Evolutionary conservation across 2,329 filamentous ascomycete species (phyloP).

Genomic region (Dactylellina haptotyla): DNA sequence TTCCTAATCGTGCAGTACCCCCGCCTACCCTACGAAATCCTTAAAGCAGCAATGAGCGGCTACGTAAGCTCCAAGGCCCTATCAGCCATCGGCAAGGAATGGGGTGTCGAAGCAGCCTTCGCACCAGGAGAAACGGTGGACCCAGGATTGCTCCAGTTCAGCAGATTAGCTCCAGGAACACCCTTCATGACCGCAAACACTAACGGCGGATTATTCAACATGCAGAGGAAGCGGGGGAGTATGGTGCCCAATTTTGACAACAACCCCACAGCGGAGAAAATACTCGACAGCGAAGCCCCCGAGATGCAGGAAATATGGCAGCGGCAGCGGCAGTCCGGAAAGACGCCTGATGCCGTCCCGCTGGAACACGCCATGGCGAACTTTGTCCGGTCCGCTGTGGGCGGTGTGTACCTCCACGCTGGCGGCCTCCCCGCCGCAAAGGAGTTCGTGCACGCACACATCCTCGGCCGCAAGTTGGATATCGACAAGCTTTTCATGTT

Average conservation of each 20-base stretch:
- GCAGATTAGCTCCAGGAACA: slow-evolving; percentile 52
- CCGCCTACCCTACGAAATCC: slow-evolving; percentile 85
- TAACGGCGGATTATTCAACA: slow-evolving; percentile 31
- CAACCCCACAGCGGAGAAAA: slow-evolving; percentile 31
- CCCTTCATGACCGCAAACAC: slow-evolving; percentile 24
- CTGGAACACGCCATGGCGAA: slow-evolving; percentile 70
- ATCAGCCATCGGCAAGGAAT: slow-evolving; percentile 78
- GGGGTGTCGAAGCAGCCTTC: slow-evolving; percentile 90
- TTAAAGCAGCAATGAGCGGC: slow-evolving; percentile 85
- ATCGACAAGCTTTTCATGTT: slow-evolving; percentile 84
- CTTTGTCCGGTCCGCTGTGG: slow-evolving; percentile 84
- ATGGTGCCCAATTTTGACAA: slow-evolving; percentile 38
- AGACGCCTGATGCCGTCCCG: slow-evolving; percentile 32
- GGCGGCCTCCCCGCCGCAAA: slow-evolving; percentile 80
- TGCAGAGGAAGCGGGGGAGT: slow-evolving; percentile 9
- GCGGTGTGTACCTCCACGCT: slow-evolving; percentile 81
- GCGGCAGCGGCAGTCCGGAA: slow-evolving; percentile 65
- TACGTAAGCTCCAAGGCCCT: slow-evolving; percentile 82
- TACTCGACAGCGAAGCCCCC: slow-evolving; percentile 9
- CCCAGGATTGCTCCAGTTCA: slow-evolving; percentile 86
- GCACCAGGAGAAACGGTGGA: slow-evolving; percentile 91
- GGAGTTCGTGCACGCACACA: slow-evolving; percentile 82
- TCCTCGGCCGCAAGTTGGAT: slow-evolving; percentile 81
- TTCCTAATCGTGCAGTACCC: slow-evolving; percentile 88
- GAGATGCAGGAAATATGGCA: slow-evolving; percentile 54